phyloP scores from a whole-genome alignment of 2,329 filamentous ascomycete genomes.

The Cadophora gregata region DNA sequence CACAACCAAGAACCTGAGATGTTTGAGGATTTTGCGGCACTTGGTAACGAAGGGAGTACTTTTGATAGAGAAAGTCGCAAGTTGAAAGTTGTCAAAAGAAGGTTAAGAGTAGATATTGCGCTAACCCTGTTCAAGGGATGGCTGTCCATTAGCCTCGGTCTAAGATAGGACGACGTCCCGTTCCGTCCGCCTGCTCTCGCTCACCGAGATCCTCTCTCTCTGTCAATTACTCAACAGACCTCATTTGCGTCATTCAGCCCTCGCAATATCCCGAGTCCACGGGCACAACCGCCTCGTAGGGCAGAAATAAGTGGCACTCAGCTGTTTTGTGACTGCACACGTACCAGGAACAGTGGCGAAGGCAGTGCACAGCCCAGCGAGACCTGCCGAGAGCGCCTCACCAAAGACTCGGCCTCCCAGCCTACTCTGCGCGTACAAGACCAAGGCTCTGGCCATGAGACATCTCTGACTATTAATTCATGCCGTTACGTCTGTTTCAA shows the following conservation, averaged over 20 bases:
- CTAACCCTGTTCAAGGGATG: background rate
- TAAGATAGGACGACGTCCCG: background rate
- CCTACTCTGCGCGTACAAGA: background rate
- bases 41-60: background rate
- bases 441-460: background rate
- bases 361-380: background rate
- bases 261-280: background rate
- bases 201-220: conserved; percentile 1
- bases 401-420: background rate
- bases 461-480: conserved; percentile 16
- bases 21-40: background rate
- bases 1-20: background rate
- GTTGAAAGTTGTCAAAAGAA: background rate
- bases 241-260: background rate
- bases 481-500: conserved; percentile 5
- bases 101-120: background rate
- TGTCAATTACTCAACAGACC: background rate
- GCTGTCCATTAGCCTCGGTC: background rate
- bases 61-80: background rate
- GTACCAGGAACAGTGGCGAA: conserved; percentile 12
- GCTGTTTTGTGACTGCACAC: background rate
- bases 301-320: conserved; percentile 8
- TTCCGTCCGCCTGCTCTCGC: background rate
- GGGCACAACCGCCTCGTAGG: background rate
- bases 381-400: conserved; percentile 1